These are phyloP conservation scores for Candida quercuum DNA, from an alignment of 805 yeast genomes.

Conservation along the genomic window DNA sequence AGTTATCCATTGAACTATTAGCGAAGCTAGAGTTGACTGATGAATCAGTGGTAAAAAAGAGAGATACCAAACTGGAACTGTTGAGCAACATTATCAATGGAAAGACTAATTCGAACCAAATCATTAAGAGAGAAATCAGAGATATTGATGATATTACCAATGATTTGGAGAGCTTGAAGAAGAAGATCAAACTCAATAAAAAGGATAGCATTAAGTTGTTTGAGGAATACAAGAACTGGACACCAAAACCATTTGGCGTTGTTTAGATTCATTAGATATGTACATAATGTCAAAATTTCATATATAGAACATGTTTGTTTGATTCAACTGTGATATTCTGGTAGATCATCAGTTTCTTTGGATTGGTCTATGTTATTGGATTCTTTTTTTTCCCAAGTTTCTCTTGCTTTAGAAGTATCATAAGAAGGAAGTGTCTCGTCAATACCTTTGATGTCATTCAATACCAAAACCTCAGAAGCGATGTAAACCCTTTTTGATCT, in stretches of 20 bases:
- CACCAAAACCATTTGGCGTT: conserved; percentile 51
- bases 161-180: conserved; percentile 27
- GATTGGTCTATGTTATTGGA: too few relatives aligned
- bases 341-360: too few relatives aligned
- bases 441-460: too few relatives aligned
- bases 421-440: too few relatives aligned
- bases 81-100: not conserved
- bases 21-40: not conserved
- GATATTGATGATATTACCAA: conserved; percentile 20
- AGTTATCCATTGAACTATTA: conserved; percentile 5
- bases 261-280: conserved; percentile 14
- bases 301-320: not conserved
- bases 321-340: too few relatives aligned
- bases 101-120: not conserved
- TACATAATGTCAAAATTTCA: not conserved
- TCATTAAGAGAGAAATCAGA: not conserved
- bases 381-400: too few relatives aligned
- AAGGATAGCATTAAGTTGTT: conserved; percentile 11
- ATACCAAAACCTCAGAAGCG: too few relatives aligned
- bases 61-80: not conserved
- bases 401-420: too few relatives aligned
- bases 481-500: too few relatives aligned
- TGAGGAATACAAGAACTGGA: conserved; percentile 33
- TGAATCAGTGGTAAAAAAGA: not conserved
- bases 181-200: conserved; percentile 15